Conservation (phyloP, 2,329 filamentous ascomycete species). For the Penicillium palitans region DNA sequence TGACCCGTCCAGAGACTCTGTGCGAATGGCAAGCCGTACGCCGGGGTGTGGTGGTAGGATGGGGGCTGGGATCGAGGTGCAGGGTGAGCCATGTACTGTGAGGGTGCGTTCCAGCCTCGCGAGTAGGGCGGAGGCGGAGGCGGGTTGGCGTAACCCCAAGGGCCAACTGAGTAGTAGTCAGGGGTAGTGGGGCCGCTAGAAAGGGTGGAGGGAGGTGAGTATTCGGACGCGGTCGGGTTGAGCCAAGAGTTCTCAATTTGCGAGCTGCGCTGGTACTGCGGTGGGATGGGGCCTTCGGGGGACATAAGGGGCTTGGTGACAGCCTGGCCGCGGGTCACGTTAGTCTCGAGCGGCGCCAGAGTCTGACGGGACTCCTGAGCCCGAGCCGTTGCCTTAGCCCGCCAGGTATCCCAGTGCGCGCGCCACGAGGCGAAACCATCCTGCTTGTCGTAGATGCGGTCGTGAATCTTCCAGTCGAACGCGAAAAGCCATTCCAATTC, state of each 20-base stretch:
- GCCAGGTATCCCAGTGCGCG: slow-evolving; percentile 66
- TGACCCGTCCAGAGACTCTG: slow-evolving; percentile 51
- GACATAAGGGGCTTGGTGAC: slow-evolving; percentile 53
- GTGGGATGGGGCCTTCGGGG: slow-evolving; percentile 50
- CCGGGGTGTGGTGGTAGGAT: slow-evolving; percentile 51
- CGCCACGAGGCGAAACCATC: slow-evolving; percentile 66
- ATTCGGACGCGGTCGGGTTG: slow-evolving; percentile 51
- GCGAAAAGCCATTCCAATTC: slow-evolving; percentile 85
- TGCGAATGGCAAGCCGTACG: slow-evolving; percentile 49
- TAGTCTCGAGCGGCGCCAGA: slow-evolving; percentile 66
- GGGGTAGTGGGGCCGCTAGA: slow-evolving; percentile 51
- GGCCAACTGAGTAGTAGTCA: slow-evolving; percentile 47
- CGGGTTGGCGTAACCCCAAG: slow-evolving; percentile 47
- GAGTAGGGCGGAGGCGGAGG: slow-evolving; percentile 45
- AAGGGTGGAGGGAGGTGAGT: slow-evolving; percentile 52
- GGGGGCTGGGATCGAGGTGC: slow-evolving; percentile 47
- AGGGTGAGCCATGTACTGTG: slow-evolving; percentile 37
- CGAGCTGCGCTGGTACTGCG: slow-evolving; percentile 51
- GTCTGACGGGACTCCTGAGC: slow-evolving; percentile 49
- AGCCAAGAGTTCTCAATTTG: slow-evolving; percentile 54
- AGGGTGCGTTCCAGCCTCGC: slow-evolving; percentile 41
- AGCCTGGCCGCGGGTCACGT: slow-evolving; percentile 53
- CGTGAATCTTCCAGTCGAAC: slow-evolving; percentile 82
- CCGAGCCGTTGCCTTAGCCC: slow-evolving; percentile 51
- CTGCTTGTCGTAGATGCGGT: slow-evolving; percentile 75